Base-by-base conservation (phyloP, 257 asterid genomes). In the Datura wrightii region DNA sequence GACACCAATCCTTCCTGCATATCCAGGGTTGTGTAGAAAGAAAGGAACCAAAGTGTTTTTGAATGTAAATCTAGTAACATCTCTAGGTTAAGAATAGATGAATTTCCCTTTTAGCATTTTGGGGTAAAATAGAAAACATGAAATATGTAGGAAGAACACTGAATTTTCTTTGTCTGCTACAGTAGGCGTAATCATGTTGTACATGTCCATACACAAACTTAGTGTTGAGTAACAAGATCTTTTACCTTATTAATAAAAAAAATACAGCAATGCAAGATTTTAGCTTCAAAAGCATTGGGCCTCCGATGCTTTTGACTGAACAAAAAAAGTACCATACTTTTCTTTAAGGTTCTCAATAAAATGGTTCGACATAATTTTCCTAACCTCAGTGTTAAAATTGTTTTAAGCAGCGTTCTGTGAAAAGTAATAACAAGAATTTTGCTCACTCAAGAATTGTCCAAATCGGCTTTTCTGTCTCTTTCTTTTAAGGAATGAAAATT, bases 1-100 rank as follows among this genome's bases (percentile, higher is more conserved):
- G 71, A 63, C 71, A 63, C 71, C 31, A 63, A 63, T 63, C 71
- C 71, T 34, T 14, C 71, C 42, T 31, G n/a, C 71, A 63, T 31
- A 63, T 63, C 18, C 42, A 31, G 44, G 42, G 14, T 11, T 36
- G 72, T 34, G 19, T 24, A 24, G 10, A 34, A 65, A 65, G 46
- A 65, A 65, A 65, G 72, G 72, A 34, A 36, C 46, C 72, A 5
- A 46, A 34, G 72, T 5, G 19, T 65, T 34, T 62, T 65, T 36
- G 31, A 65, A 65, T 5, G 72, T 11, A 63, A 34, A 65, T 65
- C 46, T 53, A 18, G 58, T 53, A 11, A 53, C 58, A 53, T 53
- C 18, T 53, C 13, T 11, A 53, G 58, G 15, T 53, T 53, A 53
- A 53, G 18, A 53, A 53, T 53, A 13, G 18, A 53, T 53, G 58